Conservation (phyloP, 805 yeast species). For the Yamadazyma sp. region DNA sequence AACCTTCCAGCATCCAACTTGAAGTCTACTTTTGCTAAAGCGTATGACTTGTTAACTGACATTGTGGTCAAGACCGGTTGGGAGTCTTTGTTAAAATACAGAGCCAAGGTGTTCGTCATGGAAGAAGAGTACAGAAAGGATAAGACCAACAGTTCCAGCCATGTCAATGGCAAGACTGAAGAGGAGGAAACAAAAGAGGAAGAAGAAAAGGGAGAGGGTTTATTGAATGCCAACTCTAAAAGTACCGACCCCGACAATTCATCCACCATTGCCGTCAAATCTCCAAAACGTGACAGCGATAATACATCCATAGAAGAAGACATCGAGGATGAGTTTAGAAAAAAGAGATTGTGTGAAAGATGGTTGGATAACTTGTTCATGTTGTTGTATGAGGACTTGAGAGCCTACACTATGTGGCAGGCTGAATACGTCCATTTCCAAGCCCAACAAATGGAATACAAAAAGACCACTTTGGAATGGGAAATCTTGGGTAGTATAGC, state of each 20-base stretch:
- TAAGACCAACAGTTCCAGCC: slow-evolving; percentile 15
- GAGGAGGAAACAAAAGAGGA: slow-evolving; percentile 9
- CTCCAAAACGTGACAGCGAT: slow-evolving; percentile 26
- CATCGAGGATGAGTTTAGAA: slow-evolving; percentile 49
- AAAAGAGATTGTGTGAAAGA: slow-evolving; percentile 67
- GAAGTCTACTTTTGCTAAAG: slow-evolving; percentile 47
- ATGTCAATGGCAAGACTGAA: slow-evolving; percentile 14
- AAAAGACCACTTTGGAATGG: slow-evolving; percentile 85
- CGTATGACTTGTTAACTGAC: slow-evolving; percentile 46
- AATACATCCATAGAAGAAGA: slow-evolving; percentile 16
- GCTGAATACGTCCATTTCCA: slow-evolving; percentile 87
- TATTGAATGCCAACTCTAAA: not conserved
- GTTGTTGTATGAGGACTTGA: slow-evolving; percentile 69
- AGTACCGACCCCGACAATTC: slow-evolving; percentile 20
- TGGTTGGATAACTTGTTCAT: slow-evolving; percentile 73
- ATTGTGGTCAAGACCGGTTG: slow-evolving; percentile 47
- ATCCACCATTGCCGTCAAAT: slow-evolving; percentile 38
- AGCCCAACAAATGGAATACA: slow-evolving; percentile 79
- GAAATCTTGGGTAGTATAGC: slow-evolving; percentile 88
- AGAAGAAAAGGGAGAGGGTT: not conserved
- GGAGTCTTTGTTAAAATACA: slow-evolving; percentile 44
- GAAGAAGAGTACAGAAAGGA: slow-evolving; percentile 48
- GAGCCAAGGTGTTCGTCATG: slow-evolving; percentile 50
- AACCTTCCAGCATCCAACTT: slow-evolving; percentile 70
- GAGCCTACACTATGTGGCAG: slow-evolving; percentile 89